Percentiles rank a stretch among this genome's conserved stretches.
Evolutionary conservation across 176 grass and related monocot species (phyloP).

Genomic region (Leersia perrieri): DNA sequence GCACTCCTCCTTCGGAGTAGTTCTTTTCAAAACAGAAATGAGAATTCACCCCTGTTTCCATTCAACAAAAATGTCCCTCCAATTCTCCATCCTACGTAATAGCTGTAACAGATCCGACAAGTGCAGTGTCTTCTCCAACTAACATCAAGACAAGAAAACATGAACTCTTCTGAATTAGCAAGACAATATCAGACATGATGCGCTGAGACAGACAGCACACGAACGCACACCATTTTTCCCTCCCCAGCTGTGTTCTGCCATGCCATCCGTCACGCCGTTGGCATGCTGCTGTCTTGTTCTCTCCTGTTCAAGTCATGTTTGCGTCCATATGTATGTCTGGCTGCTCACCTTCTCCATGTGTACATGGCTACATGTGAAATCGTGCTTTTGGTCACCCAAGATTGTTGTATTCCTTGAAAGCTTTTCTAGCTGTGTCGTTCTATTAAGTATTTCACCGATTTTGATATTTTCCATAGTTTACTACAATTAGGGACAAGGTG

Average conservation of each 20-base stretch:
- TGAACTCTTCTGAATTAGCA: not conserved
- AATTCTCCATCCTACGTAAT: no score
- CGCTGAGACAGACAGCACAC: not conserved
- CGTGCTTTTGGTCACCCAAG: not conserved
- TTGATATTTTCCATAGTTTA: not conserved
- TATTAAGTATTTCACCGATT: not conserved
- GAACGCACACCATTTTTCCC: not conserved
- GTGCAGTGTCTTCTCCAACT: not conserved
- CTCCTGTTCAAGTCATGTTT: not conserved
- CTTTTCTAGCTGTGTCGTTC: not conserved
- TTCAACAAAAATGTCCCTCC: no score
- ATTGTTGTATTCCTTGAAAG: not conserved
- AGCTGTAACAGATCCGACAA: not conserved
- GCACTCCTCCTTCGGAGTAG: no score
- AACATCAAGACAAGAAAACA: not conserved
- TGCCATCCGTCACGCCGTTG: not conserved
- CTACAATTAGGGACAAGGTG: not conserved
- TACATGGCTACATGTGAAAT: not conserved
- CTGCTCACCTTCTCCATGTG: not conserved
- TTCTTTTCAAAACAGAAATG: no score
- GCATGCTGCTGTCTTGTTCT: not conserved
- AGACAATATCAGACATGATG: not conserved
- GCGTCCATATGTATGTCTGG: not conserved
- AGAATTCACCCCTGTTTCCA: no score
- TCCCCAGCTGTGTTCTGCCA: not conserved